Percentiles rank a stretch among this genome's conserved stretches.
Evolutionary conservation across 2,329 filamentous ascomycete species (phyloP).

Genomic region (Exserohilum turcica): DNA sequence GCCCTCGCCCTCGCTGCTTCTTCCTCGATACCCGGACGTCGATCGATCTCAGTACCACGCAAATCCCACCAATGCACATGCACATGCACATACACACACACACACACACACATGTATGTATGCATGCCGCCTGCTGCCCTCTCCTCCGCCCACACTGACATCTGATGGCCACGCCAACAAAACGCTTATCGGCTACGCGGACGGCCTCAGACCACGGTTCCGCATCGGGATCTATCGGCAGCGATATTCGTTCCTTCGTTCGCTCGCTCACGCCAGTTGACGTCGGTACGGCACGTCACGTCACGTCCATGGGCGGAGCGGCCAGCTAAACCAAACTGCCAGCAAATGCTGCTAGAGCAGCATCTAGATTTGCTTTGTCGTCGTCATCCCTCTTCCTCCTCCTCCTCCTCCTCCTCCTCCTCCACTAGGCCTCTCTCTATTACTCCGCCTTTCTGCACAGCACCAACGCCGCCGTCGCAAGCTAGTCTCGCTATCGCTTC

Average conservation of each 20-base stretch:
- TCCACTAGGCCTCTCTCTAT: not conserved
- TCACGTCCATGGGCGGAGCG: not conserved
- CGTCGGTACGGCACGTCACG: conserved; percentile 2
- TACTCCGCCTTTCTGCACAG: not conserved
- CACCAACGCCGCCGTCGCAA: not conserved
- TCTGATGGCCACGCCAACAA: not conserved
- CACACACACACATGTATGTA: too few relatives aligned
- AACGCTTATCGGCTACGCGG: not conserved
- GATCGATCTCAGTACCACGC: not conserved
- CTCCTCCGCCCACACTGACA: not conserved
- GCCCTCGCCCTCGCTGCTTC: not conserved
- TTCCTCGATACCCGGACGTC: not conserved
- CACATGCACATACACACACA: too few relatives aligned
- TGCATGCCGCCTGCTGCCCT: not conserved
- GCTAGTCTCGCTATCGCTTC: not conserved
- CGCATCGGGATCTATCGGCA: conserved; percentile 2
- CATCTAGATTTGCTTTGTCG: not conserved
- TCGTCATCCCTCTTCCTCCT: too few relatives aligned
- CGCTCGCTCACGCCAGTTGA: not conserved
- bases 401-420: not conserved
- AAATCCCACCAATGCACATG: too few relatives aligned
- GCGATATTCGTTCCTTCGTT: not conserved
- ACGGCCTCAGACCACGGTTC: not conserved
- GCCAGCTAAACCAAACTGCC: not conserved
- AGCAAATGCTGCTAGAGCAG: not conserved